Base-by-base conservation (phyloP, 805 yeast species). In the Candida awuae region DNA sequence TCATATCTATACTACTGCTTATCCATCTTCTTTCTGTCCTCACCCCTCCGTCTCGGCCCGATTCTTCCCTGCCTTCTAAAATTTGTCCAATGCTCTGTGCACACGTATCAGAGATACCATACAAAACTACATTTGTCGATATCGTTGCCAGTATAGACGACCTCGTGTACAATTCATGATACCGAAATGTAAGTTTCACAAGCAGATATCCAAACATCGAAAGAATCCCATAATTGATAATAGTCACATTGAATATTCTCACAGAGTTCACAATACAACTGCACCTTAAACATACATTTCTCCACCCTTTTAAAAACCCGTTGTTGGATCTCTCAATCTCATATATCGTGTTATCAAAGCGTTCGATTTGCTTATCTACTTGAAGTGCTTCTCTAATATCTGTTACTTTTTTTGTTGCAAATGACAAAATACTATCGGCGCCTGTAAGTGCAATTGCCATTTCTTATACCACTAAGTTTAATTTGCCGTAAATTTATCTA, bases 31-130 rank as follows among this genome's bases (percentile, higher is more conserved):
- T 12, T 10, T 14, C n/a, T 22, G 8, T n/a, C 25, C 15, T 25
- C 22, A 17, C 9, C 15, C 12, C 9, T 19, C 4, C 8, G 20
- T 16, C 6, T 13, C 20, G 16, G 20, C 8, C 16, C 36, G 7
- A 15, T 20, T 6, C 8, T 3, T 15, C 9, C 16, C 25, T 6
- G 23, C 19, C n/a, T 12, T 29, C 37, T 10, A 31, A n/a, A 16
- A 36, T 29, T 25, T 32, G 39, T 3, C 73, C 53, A 4, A 86
- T 65, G 3, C 82, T 70, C 58, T 90, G 97, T 0, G 97, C 97
- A 45, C 88, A 55, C 0, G 88, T 75, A 56, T 90, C 97, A 0
- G 97, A 87, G n/a, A 86, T 77, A 0, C 95, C 96, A 56, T 78
- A 84, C 5, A 90, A 65, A 4, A 88, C 77, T 21, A 84, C 61